Conservation (phyloP, 2,329 filamentous ascomycete species). For the Cadophora luteo-olivacea region DNA sequence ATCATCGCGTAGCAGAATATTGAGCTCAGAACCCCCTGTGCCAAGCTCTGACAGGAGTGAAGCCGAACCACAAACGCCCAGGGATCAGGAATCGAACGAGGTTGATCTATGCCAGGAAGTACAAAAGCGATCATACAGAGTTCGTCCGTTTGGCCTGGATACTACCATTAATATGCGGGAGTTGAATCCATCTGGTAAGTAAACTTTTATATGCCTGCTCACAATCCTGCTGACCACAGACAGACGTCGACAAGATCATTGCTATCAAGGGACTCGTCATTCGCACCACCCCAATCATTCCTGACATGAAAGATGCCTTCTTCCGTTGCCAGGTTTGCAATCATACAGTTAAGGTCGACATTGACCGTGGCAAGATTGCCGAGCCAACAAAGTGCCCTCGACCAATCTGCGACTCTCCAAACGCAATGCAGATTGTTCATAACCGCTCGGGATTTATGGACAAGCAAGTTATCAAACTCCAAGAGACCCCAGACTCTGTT, state of each 20-base stretch:
- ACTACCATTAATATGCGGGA: slow-evolving; percentile 90
- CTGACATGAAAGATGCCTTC: slow-evolving; percentile 98
- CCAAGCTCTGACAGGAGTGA: slow-evolving; percentile 79
- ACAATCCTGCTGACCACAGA: slow-evolving; percentile 38
- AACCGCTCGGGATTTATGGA: slow-evolving; percentile 95
- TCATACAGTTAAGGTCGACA: slow-evolving; percentile 86
- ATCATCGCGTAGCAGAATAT: slow-evolving; percentile 54
- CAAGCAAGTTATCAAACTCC: slow-evolving; percentile 98
- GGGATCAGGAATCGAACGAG: slow-evolving; percentile 53
- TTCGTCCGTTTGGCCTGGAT: slow-evolving; percentile 88
- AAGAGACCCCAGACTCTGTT: slow-evolving; percentile 94
- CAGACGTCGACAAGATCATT: slow-evolving; percentile 94
- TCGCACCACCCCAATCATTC: slow-evolving; percentile 92
- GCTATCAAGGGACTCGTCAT: slow-evolving; percentile 97
- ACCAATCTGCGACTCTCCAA: slow-evolving; percentile 78
- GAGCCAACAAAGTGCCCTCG: slow-evolving; percentile 93
- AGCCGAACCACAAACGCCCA: slow-evolving; percentile 50
- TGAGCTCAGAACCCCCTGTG: slow-evolving; percentile 77
- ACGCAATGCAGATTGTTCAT: slow-evolving; percentile 98
- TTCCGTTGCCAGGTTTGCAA: slow-evolving; percentile 95
- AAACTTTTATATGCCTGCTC: not conserved
- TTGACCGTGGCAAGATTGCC: slow-evolving; percentile 94
- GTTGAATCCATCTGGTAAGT: slow-evolving; percentile 80
- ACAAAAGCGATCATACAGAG: slow-evolving; percentile 79
- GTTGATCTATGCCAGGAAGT: slow-evolving; percentile 80